These are phyloP conservation scores for Solanum clarkiae DNA, from an alignment of 257 asterid species.

Conservation along the genomic window DNA sequence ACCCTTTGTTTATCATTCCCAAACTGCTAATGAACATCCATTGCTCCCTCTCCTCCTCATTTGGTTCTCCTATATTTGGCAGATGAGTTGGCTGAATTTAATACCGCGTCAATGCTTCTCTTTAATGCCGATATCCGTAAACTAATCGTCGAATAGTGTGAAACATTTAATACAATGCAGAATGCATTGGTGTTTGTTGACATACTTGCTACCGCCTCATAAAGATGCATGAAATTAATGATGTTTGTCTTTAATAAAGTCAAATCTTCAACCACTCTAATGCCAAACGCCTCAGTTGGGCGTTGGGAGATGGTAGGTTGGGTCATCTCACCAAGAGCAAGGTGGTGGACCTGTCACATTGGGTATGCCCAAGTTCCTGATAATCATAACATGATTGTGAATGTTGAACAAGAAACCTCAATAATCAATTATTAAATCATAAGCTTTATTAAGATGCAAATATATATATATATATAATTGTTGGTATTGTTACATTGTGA, in stretches of 20 bases:
- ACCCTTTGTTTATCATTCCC: background rate
- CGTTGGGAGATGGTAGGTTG: background rate
- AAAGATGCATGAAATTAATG: background rate
- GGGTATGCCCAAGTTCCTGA: background rate
- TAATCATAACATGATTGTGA: background rate
- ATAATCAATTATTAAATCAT: background rate
- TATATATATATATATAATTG: too few relatives aligned
- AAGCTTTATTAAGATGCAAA: background rate
- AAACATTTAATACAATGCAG: background rate
- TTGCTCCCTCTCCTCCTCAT: background rate
- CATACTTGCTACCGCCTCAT: background rate
- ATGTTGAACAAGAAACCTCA: background rate
- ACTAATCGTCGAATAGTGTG: background rate
- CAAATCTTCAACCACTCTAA: background rate
- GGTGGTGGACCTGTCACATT: background rate
- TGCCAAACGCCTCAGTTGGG: background rate
- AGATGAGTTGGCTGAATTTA: background rate
- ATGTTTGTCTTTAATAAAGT: background rate
- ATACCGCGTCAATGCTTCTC: background rate
- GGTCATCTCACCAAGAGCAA: background rate
- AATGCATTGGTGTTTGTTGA: background rate
- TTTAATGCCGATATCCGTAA: background rate
- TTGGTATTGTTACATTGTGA: background rate
- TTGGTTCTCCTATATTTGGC: background rate
- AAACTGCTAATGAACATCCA: background rate